Evolutionary conservation across 768 basidiomycete genomes (phyloP), one percentile per base, ranked within the genome.

Genomic region (Tulasnella sp.): DNA sequence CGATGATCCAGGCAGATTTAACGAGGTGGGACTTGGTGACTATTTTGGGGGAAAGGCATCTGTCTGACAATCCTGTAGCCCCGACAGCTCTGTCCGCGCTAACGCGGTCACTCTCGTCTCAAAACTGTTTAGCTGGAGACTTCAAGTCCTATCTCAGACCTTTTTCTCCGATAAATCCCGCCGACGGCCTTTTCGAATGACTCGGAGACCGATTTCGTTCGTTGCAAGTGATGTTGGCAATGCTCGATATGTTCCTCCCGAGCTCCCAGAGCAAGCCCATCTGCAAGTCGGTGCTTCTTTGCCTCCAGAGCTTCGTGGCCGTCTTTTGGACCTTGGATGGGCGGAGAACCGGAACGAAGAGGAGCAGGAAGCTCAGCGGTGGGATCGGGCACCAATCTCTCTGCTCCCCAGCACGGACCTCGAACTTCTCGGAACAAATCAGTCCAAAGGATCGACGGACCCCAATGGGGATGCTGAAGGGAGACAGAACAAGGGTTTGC

Each of bases 321-420:
- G 89, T 58, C 84, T 94, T 22, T 86, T 88, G 0, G 91, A 93
- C 76, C 89, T 94, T 70, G 92, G 91, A 17, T 94, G 91, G 91
- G 86, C 85, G 5, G 72, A 76, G 25, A 74, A 79, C 19, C 68
- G 77, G 19, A 49, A 90, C 49, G 89, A 91, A 38, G 86, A 89
- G 74, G 84, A 83, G 2, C 25, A 58, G 17, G 42, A 45, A 42
- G 70, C 49, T 29, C 45, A 71, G 72, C 37, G 67, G 42, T 78
- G 68, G 89, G 86, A 85, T 88, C 77, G 85, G 84, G 80, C 88
- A 4, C 92, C 92, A 1, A 86, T 93, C 78, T 89, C 91, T 4
- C 84, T 91, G 19, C 82, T 93, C 0, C 89, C 92, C 0, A 84
- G 84, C 1, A 82, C 85, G 42, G 87, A 90, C 76, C 78, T 91